Evolutionary conservation across 768 basidiomycete species (phyloP), one percentile per base, ranked within the genome.

Genomic region (Amanita phalloides): DNA sequence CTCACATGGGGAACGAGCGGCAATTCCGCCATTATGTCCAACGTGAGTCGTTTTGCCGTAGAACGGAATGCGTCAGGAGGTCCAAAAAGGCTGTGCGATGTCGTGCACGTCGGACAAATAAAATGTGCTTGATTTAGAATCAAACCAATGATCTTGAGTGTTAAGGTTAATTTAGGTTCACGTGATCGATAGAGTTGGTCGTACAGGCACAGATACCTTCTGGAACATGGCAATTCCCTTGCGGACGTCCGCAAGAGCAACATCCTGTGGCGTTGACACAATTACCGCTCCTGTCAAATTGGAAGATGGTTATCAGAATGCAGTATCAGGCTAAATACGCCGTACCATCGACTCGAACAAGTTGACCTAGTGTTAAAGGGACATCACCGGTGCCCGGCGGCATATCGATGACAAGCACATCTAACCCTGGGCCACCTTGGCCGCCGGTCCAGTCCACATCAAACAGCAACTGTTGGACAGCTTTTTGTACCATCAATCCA

Each of bases 381-480:
- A 99, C 92, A 62, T 99, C 95, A 0, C 95, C 95, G 0, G 95
- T 99, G 0, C 95, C 95, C 0, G 95, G 95, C 2, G 95, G 95
- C 84, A 96, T 91, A 63, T 99, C 95, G 23, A 97, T 71, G 6
- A 97, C 87, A 13, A 99, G 74, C 0, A 92, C 73, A 59, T 99
- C 95, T 28, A 97, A 67, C 3, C 78, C 79, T 0, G 64, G 68
- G 4, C 69, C 70, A 1, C 70, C 70, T 9, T 60, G 64, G 5
- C 65, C 64, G 13, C 69, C 62, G 7, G 61, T 62, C 94, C 95
- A 97, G 64, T 97, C 94, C 4, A 96, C 91, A 57, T 97, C 92
- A 60, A 99, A 97, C 1, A 97, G 75, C 0, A 98, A 74, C 62
- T 97, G 94, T 63, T 97, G 94, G 0, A 94, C 91, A 23, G 94